These are phyloP conservation scores for Suhomyces tanzawaensis DNA, from an alignment of 805 yeast genomes.

Conservation along the genomic window DNA sequence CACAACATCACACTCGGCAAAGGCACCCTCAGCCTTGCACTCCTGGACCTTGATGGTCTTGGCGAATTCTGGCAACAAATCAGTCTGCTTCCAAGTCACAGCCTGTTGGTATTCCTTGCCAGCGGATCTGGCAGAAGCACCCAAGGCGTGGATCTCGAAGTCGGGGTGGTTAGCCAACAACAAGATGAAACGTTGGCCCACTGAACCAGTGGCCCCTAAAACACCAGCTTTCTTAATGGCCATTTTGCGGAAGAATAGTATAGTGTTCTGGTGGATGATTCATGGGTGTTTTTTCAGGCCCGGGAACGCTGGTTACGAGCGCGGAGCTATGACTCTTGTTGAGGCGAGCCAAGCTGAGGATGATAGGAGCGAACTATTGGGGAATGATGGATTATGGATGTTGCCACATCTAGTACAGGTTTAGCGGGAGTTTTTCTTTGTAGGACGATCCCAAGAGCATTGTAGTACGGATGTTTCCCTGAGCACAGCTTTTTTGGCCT, in stretches of 20 bases:
- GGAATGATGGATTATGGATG: too few relatives aligned
- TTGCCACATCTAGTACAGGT: too few relatives aligned
- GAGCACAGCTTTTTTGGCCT: too few relatives aligned
- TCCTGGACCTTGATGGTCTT: slow-evolving; percentile 65
- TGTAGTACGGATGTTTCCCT: too few relatives aligned
- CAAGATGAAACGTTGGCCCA: slow-evolving; percentile 92
- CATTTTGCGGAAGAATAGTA: slow-evolving; percentile 3
- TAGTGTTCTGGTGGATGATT: not conserved
- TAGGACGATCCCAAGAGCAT: too few relatives aligned
- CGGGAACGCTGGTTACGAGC: slow-evolving; percentile 5
- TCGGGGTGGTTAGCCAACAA: slow-evolving; percentile 85
- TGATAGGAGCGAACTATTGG: too few relatives aligned
- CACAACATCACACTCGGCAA: slow-evolving; percentile 88
- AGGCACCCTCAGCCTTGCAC: slow-evolving; percentile 68
- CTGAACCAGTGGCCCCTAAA: slow-evolving; percentile 96
- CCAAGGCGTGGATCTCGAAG: slow-evolving; percentile 78
- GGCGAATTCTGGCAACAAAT: slow-evolving; percentile 68
- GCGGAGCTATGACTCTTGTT: too few relatives aligned
- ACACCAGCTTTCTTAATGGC: slow-evolving; percentile 68
- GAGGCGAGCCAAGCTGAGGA: too few relatives aligned
- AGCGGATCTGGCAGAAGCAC: slow-evolving; percentile 93
- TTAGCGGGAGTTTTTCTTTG: too few relatives aligned
- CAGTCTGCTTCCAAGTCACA: slow-evolving; percentile 91
- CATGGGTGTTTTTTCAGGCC: slow-evolving; percentile 2
- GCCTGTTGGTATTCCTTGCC: slow-evolving; percentile 86